Evolutionary conservation across 2,329 filamentous ascomycete genomes (phyloP), one percentile per base, ranked within the genome.

Genomic region (Nemania diffusa): DNA sequence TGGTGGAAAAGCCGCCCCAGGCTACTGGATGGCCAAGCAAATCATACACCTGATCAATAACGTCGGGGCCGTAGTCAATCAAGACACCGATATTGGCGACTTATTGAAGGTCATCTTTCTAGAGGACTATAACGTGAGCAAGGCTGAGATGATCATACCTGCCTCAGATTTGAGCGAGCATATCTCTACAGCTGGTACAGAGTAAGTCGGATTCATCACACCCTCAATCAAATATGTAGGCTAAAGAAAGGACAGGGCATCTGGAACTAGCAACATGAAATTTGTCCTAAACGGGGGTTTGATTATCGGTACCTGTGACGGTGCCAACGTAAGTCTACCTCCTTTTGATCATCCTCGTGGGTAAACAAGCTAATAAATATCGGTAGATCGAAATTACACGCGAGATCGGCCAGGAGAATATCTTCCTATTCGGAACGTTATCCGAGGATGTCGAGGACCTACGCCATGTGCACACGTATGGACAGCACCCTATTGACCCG

Each of bases 11-110:
- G 96, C 96, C 27, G 96, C 96, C 1, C 96, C 96, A 0, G 96
- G 96, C 17, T 99, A 99, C 85, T 99, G 96, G 96, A 99, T 98
- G 96, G 96, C 96, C 42, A 99, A 99, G 88, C 97, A 96, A 46
- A 94, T 97, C 73, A 99, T 99, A 74, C 95, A 98, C 78, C 87
- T 99, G 64, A 90, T 99, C 84, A 98, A 97, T 83, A 91, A 90
- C 69, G 96, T 98, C 27, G 94, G 93, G 3, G 83, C 89, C 17
- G 92, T 98, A 2, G 91, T 99, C 73, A 99, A 99, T 84, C 92
- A 92, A 46, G 96, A 99, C 76, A 85, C 89, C 50, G 96, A 98
- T 37, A 90, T 98, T 77, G 95, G 95, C 34, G 95, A 98, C 77
- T 85, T 97, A 32, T 87, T 99, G 77, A 99, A 99, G 86, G 96